phyloP scores from a whole-genome alignment of 2,329 filamentous ascomycete genomes.

The Aschersonia sp. region DNA sequence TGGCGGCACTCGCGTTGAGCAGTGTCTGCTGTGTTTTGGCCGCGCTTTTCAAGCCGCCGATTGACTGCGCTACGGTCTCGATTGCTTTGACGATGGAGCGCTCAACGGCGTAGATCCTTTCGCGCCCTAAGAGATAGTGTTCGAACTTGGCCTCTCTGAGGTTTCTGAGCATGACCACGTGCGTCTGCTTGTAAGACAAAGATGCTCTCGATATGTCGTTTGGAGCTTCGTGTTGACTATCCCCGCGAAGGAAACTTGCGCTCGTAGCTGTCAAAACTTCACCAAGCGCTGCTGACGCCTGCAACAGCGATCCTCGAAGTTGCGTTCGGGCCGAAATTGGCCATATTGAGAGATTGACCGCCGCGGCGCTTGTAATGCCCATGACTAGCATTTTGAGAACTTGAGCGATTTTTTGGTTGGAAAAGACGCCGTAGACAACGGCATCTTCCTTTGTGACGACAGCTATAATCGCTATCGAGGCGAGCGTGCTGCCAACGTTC shows the following conservation, averaged over 20 bases:
- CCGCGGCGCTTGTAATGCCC: constrained; percentile 54
- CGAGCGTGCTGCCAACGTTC: constrained; percentile 67
- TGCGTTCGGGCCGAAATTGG: constrained; percentile 59
- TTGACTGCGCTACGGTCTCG: constrained; percentile 67
- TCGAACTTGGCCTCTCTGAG: constrained; percentile 73
- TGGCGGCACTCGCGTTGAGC: constrained; percentile 29
- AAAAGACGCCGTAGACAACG: constrained; percentile 63
- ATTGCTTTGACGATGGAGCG: constrained; percentile 65
- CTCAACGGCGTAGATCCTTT: constrained; percentile 61
- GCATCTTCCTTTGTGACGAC: constrained; percentile 77
- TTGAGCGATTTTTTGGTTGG: constrained; percentile 33
- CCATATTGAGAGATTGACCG: constrained; percentile 59
- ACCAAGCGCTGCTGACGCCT: constrained; percentile 57
- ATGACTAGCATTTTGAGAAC: constrained; percentile 65
- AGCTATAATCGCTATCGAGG: constrained; percentile 71
- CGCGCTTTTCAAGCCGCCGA: constrained; percentile 75
- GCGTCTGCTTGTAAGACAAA: constrained; percentile 41
- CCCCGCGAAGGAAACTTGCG: constrained; percentile 62
- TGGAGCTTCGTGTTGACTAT: constrained; percentile 1
- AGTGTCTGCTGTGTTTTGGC: constrained; percentile 74
- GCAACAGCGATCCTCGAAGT: constrained; percentile 55
- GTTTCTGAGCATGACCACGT: constrained; percentile 39
- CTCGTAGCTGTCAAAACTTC: constrained; percentile 69
- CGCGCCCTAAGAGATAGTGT: constrained; percentile 63
- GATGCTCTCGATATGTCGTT: constrained; percentile 11